Conservation (phyloP, 371 early-diverging fungal species). For the Mycotypha africana region DNA sequence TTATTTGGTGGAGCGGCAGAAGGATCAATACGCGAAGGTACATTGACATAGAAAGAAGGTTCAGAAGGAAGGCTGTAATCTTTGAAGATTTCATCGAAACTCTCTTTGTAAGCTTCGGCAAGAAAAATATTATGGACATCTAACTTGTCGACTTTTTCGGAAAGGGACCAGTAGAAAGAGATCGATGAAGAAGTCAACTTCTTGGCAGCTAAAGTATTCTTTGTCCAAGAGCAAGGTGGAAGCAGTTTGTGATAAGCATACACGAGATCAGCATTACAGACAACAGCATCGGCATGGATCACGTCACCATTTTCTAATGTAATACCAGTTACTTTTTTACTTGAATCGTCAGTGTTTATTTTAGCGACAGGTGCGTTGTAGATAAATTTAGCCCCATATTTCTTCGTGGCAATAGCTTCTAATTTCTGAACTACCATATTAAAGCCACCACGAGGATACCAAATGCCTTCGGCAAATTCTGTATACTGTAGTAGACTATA, state of each 20-base stretch:
- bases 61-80: conserved; percentile 39
- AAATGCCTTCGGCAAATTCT: conserved; percentile 60
- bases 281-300: conserved; percentile 53
- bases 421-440: conserved; percentile 51
- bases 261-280: conserved; percentile 61
- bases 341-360: conserved; percentile 32
- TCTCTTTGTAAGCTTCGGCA: conserved; percentile 50
- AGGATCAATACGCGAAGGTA: conserved; percentile 55
- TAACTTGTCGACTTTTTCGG: conserved; percentile 35
- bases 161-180: conserved; percentile 60
- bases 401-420: conserved; percentile 42
- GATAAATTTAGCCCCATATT: conserved; percentile 43
- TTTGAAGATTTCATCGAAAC: conserved; percentile 59
- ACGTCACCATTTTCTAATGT: conserved; percentile 41
- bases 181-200: conserved; percentile 57
- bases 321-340: conserved; percentile 43
- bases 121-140: conserved; percentile 63
- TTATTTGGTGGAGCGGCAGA: conserved; percentile 49
- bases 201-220: conserved; percentile 29
- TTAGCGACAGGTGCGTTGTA: conserved; percentile 42
- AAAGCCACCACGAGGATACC: conserved; percentile 65
- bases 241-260: conserved; percentile 54
- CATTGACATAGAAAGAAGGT: conserved; percentile 60
- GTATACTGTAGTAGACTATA: conserved; percentile 59
- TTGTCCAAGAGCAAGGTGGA: conserved; percentile 45